A percentile compares a stretch with the other conserved stretches of the same genome.
Conservation (phyloP, 106 monocot genomes). For the Chionographis japonica region DNA sequence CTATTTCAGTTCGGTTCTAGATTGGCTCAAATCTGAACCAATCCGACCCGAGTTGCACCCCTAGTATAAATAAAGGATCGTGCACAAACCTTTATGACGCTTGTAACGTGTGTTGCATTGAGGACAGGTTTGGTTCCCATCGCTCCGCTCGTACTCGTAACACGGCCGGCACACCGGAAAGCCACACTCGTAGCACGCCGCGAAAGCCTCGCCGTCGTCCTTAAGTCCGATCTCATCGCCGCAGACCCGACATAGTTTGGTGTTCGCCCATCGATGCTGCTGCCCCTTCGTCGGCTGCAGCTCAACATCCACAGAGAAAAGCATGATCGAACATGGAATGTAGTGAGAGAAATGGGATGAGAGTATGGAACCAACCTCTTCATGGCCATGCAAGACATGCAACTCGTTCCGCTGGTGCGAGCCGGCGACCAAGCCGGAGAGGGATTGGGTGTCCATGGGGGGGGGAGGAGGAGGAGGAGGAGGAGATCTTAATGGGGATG, state of each 20-base stretch:
- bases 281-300: constrained; percentile 1
- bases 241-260: constrained; percentile 46
- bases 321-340: background rate
- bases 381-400: constrained; percentile 40
- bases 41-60: no score
- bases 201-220: constrained; percentile 49
- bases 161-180: constrained; percentile 66
- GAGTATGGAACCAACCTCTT: constrained; percentile 31
- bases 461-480: background rate
- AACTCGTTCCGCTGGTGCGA: constrained; percentile 48
- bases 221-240: constrained; percentile 47
- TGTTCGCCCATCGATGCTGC: constrained; percentile 10
- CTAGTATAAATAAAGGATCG: no score
- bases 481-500: no score
- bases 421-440: constrained; percentile 44
- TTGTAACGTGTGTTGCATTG: constrained; percentile 67
- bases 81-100: constrained; percentile 49
- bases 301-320: background rate
- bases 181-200: constrained; percentile 62
- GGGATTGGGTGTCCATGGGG: constrained; percentile 43
- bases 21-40: no score
- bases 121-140: constrained; percentile 55
- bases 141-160: constrained; percentile 62
- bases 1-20: no score
- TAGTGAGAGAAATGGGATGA: background rate